These are phyloP conservation scores for Xylariaceae sp. DNA, from an alignment of 2,329 filamentous ascomycete species.

Conservation along the genomic window DNA sequence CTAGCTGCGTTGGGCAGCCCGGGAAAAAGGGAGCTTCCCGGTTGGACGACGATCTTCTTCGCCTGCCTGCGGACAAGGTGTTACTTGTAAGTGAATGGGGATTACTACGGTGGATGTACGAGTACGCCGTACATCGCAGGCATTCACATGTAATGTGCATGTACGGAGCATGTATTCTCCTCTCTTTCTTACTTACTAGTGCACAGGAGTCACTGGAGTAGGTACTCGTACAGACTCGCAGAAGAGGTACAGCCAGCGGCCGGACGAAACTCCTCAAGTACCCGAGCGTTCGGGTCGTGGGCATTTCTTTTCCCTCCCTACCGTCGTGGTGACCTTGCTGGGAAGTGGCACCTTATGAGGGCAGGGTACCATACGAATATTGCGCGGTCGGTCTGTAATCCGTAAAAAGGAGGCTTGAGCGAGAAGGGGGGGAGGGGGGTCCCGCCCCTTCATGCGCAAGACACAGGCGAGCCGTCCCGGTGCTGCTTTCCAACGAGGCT, in stretches of 20 bases:
- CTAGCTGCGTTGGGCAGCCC: slow-evolving; percentile 7
- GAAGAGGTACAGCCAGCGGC: background rate
- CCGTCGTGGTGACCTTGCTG: slow-evolving; percentile 5
- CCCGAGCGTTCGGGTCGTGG: slow-evolving; percentile 1
- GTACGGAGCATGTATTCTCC: background rate
- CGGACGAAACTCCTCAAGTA: background rate
- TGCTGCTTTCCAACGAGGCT: slow-evolving; percentile 9
- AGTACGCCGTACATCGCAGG: background rate
- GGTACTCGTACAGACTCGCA: too few species aligned
- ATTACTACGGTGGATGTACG: background rate
- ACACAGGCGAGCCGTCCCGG: slow-evolving; percentile 11
- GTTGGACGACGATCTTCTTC: slow-evolving; percentile 4
- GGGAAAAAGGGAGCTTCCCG: slow-evolving; percentile 10
- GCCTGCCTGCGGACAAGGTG: background rate
- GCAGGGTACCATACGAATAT: slow-evolving; percentile 9
- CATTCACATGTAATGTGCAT: background rate
- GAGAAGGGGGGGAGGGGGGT: background rate
- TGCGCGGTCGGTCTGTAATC: background rate
- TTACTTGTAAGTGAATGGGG: background rate
- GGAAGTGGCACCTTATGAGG: slow-evolving; percentile 8
- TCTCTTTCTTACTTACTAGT: too few species aligned
- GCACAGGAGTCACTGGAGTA: too few species aligned
- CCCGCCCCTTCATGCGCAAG: slow-evolving; percentile 8
- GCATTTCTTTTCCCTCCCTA: background rate
- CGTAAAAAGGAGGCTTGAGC: slow-evolving; percentile 3